These are phyloP conservation scores for Aspergillus pseudoviridinutans DNA, from an alignment of 2,329 filamentous ascomycete species.

Conservation along the genomic window DNA sequence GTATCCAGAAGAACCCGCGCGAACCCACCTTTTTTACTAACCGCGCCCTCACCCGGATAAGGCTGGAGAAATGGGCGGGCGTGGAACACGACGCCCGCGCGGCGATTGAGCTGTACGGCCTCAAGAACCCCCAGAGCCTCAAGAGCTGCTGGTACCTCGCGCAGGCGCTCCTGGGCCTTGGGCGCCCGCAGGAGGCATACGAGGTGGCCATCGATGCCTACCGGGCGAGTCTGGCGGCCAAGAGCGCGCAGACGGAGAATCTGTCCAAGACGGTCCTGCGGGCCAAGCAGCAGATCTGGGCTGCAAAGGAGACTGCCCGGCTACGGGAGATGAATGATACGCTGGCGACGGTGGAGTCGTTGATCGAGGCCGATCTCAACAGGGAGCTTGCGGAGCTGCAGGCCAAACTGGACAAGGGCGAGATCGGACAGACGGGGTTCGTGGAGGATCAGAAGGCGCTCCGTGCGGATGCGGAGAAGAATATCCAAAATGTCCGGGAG, in stretches of 20 bases:
- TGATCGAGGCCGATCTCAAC: conserved; percentile 38
- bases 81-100: conserved; percentile 73
- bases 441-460: conserved; percentile 62
- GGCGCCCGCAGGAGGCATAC: conserved; percentile 69
- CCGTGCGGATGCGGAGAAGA: conserved; percentile 47
- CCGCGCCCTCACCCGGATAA: conserved; percentile 76
- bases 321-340: conserved; percentile 45
- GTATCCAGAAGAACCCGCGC: conserved; percentile 70
- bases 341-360: conserved; percentile 36
- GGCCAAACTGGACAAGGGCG: conserved; percentile 30
- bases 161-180: conserved; percentile 73
- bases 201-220: conserved; percentile 69
- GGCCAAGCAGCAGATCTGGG: conserved; percentile 85
- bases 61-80: conserved; percentile 67
- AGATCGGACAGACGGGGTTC: conserved; percentile 60
- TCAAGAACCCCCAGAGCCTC: conserved; percentile 55
- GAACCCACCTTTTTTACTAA: conserved; percentile 85
- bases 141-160: conserved; percentile 83
- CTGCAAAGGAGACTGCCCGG: conserved; percentile 58
- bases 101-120: conserved; percentile 63
- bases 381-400: conserved; percentile 35
- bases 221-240: conserved; percentile 58
- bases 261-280: conserved; percentile 71
- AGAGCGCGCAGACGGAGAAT: conserved; percentile 64
- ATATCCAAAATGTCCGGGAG: conserved; percentile 43